phyloP scores from a whole-genome alignment of 768 basidiomycete genomes.

The Serendipita sp. region DNA sequence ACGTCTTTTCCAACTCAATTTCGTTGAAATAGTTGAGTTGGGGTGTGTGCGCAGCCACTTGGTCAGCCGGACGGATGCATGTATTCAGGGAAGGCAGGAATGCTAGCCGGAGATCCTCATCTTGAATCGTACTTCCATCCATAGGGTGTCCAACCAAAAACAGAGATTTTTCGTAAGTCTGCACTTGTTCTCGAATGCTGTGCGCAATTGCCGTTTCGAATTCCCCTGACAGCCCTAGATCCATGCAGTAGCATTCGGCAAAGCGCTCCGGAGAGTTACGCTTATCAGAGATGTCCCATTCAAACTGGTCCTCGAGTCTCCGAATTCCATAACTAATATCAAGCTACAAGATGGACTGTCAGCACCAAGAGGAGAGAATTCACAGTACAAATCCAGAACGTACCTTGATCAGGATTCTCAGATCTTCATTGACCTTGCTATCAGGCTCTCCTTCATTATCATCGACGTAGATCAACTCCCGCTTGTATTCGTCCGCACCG shows the following conservation, averaged over 20 bases:
- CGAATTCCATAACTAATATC: conserved; percentile 89
- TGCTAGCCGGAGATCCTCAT: conserved; percentile 81
- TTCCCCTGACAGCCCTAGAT: conserved; percentile 81
- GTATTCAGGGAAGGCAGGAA: conserved; percentile 66
- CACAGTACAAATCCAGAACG: conserved; percentile 19
- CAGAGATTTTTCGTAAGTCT: conserved; percentile 80
- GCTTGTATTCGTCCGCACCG: conserved; percentile 24
- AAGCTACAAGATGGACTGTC: conserved; percentile 38
- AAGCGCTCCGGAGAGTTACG: conserved; percentile 82
- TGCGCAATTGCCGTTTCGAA: conserved; percentile 96
- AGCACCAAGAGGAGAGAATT: too few species aligned
- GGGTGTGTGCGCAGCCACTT: conserved; percentile 71
- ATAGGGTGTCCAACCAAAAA: conserved; percentile 79
- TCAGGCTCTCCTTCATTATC: conserved; percentile 53
- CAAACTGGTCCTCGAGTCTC: conserved; percentile 92
- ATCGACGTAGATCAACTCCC: conserved; percentile 24
- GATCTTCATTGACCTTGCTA: conserved; percentile 57
- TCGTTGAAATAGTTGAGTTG: conserved; percentile 79
- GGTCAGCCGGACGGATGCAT: conserved; percentile 52
- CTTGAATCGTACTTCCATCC: conserved; percentile 60
- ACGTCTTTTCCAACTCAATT: conserved; percentile 70
- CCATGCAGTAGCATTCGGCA: conserved; percentile 69
- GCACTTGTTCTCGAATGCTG: conserved; percentile 88
- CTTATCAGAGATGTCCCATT: conserved; percentile 84
- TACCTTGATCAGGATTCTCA: conserved; percentile 87